Percentiles rank a stretch among this genome's conserved stretches.
Conservation (phyloP, 805 yeast species). For the Lipomyces starkeyi region DNA sequence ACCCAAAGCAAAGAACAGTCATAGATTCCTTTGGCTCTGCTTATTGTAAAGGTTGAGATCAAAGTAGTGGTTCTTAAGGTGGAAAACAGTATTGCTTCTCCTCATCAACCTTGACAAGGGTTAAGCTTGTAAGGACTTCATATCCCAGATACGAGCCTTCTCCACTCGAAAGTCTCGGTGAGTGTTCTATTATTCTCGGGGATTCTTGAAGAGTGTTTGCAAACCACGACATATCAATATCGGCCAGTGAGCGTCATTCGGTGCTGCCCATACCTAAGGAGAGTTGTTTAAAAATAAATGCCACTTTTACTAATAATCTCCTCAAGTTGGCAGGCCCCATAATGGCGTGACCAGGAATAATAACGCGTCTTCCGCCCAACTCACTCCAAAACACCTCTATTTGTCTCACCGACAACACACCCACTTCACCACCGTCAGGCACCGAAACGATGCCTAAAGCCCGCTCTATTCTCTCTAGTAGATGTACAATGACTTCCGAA, state of each 20-base stretch:
- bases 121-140: too few species aligned
- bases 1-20: too few species aligned
- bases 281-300: not conserved
- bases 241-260: too few species aligned
- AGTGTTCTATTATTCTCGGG: too few species aligned
- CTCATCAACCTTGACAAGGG: too few species aligned
- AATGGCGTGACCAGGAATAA: not conserved
- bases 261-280: not conserved
- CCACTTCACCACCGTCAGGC: conserved; percentile 8
- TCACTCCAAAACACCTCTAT: conserved; percentile 4
- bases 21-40: not conserved
- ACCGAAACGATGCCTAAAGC: not conserved
- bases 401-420: not conserved
- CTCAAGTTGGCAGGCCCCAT: not conserved
- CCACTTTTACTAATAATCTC: not conserved
- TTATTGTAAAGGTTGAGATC: not conserved
- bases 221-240: too few species aligned
- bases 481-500: not conserved
- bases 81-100: too few species aligned
- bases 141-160: too few species aligned
- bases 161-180: too few species aligned
- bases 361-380: not conserved
- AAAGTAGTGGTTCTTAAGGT: too few species aligned
- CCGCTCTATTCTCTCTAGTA: conserved; percentile 9
- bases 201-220: too few species aligned